phyloP scores from a whole-genome alignment of 2,329 filamentous ascomycete genomes.

The Hysterium pulicare region DNA sequence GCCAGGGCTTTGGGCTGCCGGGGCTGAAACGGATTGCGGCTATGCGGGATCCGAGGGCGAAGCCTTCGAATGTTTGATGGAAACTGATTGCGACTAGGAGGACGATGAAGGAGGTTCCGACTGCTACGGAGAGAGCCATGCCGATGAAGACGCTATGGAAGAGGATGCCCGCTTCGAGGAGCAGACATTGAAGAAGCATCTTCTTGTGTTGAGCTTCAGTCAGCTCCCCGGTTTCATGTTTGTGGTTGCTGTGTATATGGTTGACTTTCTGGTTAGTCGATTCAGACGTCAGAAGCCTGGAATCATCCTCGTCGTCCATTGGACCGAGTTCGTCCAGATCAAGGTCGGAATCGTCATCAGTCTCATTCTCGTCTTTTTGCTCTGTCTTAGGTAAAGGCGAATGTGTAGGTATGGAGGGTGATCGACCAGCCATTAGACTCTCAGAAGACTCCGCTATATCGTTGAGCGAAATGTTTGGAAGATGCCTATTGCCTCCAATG shows the following conservation, averaged over 20 bases:
- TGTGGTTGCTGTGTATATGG: conserved; percentile 8
- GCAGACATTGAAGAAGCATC: conserved; percentile 68
- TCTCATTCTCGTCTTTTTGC: conserved; percentile 10
- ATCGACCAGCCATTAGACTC: conserved; percentile 30
- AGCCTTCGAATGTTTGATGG: conserved; percentile 68
- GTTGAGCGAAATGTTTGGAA: conserved; percentile 30
- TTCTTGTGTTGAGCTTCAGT: conserved; percentile 53
- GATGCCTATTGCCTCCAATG: conserved; percentile 17
- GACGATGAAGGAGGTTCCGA: conserved; percentile 61
- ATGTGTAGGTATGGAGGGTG: conserved; percentile 25
- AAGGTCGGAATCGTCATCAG: conserved; percentile 12
- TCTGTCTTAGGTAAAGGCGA: conserved; percentile 18
- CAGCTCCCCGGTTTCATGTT: conserved; percentile 19
- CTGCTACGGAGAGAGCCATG: conserved; percentile 68
- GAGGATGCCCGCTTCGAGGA: conserved; percentile 73
- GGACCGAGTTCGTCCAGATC: conserved; percentile 35
- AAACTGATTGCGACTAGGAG: conserved; percentile 68
- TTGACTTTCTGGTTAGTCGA: conserved; percentile 22
- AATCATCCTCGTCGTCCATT: conserved; percentile 24
- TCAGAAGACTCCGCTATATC: conserved; percentile 28
- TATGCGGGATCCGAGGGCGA: conserved; percentile 68
- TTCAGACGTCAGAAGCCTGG: conserved; percentile 29
- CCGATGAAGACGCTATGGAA: conserved; percentile 77
- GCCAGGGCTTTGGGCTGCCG: conserved; percentile 70
- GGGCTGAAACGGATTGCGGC: conserved; percentile 67